Percentiles rank a stretch among this genome's conserved stretches.
Conservation (phyloP, 768 basidiomycete genomes). For the Coprinopsis sp. region DNA sequence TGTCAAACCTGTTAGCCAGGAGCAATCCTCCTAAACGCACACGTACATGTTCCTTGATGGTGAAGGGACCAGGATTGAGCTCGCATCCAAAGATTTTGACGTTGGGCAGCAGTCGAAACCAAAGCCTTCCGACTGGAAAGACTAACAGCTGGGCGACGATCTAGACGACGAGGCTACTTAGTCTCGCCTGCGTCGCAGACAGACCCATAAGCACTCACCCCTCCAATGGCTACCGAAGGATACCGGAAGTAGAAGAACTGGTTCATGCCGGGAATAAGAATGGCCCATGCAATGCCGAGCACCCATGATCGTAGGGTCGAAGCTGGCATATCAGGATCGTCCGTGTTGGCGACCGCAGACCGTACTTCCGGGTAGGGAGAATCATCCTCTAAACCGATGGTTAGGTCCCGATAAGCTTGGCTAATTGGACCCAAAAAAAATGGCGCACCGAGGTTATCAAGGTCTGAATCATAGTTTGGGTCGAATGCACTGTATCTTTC, state of each 20-base stretch:
- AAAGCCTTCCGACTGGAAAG: constrained; percentile 63
- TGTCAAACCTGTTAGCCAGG: constrained; percentile 17
- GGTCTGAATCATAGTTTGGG: constrained; percentile 15
- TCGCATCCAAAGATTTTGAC: constrained; percentile 52
- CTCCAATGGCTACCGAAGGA: constrained; percentile 58
- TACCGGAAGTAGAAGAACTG: constrained; percentile 76
- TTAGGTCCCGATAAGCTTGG: constrained; percentile 3
- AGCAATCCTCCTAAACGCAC: constrained; percentile 8
- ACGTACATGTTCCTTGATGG: constrained; percentile 59
- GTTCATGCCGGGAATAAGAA: constrained; percentile 68
- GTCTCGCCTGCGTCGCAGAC: constrained; percentile 14
- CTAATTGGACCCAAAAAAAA: background rate
- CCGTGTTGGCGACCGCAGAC: constrained; percentile 69
- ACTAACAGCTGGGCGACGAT: constrained; percentile 69
- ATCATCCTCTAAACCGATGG: constrained; percentile 46
- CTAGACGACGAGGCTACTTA: constrained; percentile 17
- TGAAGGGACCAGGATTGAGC: constrained; percentile 71
- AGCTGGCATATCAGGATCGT: constrained; percentile 61
- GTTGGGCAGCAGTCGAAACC: constrained; percentile 57
- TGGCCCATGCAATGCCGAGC: constrained; percentile 50
- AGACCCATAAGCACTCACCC: constrained; percentile 26
- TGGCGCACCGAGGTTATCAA: constrained; percentile 10
- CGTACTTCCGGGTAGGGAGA: constrained; percentile 85
- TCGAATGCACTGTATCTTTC: constrained; percentile 10
- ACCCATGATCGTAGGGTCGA: constrained; percentile 58